Evolutionary conservation across 2,329 filamentous ascomycete species (phyloP).

Genomic region (Colletotrichum acutatum): DNA sequence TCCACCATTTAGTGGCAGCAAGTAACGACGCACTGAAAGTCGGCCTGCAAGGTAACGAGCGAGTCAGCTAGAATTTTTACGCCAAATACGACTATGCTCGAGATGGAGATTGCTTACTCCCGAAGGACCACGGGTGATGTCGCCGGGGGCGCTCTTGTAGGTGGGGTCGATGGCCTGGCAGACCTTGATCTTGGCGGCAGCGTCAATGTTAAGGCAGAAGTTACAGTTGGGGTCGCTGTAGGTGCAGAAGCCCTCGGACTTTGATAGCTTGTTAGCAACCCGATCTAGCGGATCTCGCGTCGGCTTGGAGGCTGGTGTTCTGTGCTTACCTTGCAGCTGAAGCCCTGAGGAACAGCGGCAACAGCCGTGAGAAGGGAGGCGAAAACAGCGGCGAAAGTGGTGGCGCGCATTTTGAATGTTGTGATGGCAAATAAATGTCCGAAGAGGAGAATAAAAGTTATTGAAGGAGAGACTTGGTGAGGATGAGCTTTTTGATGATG

Average conservation of each 20-base stretch:
- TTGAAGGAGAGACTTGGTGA: neutral
- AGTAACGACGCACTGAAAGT: slow-evolving; percentile 17
- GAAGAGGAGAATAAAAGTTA: neutral
- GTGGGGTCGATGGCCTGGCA: slow-evolving; percentile 13
- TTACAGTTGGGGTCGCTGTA: slow-evolving; percentile 21
- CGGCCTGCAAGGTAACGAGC: neutral
- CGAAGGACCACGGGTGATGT: neutral
- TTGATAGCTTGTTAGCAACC: neutral
- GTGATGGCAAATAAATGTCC: neutral
- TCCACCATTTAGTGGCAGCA: slow-evolving; percentile 10
- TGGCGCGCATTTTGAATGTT: neutral
- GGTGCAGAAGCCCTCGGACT: slow-evolving; percentile 15
- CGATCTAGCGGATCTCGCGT: neutral
- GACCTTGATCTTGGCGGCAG: neutral
- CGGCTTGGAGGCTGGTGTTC: neutral
- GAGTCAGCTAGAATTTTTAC: neutral
- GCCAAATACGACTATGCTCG: neutral
- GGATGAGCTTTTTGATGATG: neutral
- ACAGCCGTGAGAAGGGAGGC: neutral
- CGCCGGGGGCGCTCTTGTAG: slow-evolving; percentile 2
- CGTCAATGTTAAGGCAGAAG: slow-evolving; percentile 2
- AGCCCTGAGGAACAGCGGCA: slow-evolving; percentile 13
- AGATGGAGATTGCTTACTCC: neutral
- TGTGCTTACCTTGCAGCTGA: slow-evolving; percentile 7
- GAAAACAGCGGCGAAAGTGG: neutral